phyloP scores from a whole-genome alignment of 768 basidiomycete genomes.

The Mycena indigotica region DNA sequence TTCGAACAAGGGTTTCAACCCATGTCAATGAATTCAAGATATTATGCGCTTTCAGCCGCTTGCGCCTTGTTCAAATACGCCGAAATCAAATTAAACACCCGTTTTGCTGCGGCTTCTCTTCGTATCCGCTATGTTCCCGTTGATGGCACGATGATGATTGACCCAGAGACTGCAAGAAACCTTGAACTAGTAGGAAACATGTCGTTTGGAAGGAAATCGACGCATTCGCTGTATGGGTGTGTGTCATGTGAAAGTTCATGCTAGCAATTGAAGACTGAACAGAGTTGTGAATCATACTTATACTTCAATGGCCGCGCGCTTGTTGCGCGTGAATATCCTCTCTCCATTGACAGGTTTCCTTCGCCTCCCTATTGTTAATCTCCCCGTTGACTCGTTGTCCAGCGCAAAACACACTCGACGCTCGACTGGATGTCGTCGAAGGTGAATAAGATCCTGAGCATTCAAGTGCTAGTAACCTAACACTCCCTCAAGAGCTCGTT shows the following conservation, averaged over 20 bases:
- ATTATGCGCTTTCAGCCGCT: constrained; percentile 84
- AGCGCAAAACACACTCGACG: constrained; percentile 71
- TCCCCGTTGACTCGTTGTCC: constrained; percentile 5
- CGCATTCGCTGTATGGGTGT: constrained; percentile 81
- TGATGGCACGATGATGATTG: constrained; percentile 95
- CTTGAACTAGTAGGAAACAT: constrained; percentile 87
- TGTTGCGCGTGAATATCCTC: constrained; percentile 78
- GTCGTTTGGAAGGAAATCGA: constrained; percentile 56
- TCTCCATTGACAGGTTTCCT: constrained; percentile 82
- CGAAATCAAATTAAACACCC: constrained; percentile 66
- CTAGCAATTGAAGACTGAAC: background rate
- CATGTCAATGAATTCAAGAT: no score
- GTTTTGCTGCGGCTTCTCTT: constrained; percentile 70
- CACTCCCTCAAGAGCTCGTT: constrained; percentile 61
- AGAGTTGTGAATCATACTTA: constrained; percentile 80
- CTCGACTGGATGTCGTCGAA: constrained; percentile 85
- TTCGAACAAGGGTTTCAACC: constrained; percentile 37
- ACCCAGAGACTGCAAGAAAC: constrained; percentile 84
- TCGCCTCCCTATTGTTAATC: constrained; percentile 5
- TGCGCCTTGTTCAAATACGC: constrained; percentile 88
- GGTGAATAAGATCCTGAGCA: no score
- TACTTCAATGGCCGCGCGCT: constrained; percentile 87
- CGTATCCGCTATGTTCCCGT: constrained; percentile 76
- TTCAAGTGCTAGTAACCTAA: no score
- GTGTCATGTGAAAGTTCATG: constrained; percentile 13